Evolutionary conservation across 495 filamentous ascomycete species (phyloP), one percentile per base, ranked within the genome.

Genomic region (Cenococcum geophilum): DNA sequence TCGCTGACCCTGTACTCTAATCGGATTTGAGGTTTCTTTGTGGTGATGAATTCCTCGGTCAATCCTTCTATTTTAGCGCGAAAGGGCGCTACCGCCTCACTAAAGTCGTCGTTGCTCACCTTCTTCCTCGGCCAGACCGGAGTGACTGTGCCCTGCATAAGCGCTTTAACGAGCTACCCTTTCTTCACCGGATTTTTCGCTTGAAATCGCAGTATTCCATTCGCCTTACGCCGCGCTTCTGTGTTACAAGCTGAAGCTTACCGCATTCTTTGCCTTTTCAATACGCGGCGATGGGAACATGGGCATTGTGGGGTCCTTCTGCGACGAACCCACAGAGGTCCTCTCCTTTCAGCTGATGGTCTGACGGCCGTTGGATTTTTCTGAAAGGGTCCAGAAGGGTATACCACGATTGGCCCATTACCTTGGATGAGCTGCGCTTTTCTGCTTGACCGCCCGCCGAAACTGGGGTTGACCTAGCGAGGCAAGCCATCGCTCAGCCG

Each of bases 111-210:
- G 27, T 32, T 32, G 27, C 27, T 3, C 27, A 2, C 27, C 11
- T 1, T 45, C 55, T 16, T 45, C 10, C 35, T 43, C 22, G 36
- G 55, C 12, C 35, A 32, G 55, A 22, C 36, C 36, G 22, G 36
- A 14, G 18, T 42, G 18, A 45, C 22, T 14, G 55, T 32, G 42
- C 27, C 55, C 37, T 58, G 55, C 55, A 47, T 58, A 58, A 58
- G 55, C 55, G 55, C 55, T 20, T 22, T 4, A 45, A 27, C 52
- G 35, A 55, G 52, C 27, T 22, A 55, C 25, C 25, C 52, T 21
- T 5, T 6, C 52, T 55, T 52, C 49, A 16, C 49, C 49, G 21
- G 25, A 23, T 16, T 20, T 25, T 25, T 27, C 22, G 14, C 49
- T 52, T 32, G 21, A 52, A 52, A 52, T 3, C 25, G 40, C 14